Conservation (phyloP, 2,329 filamentous ascomycete species). For the Meredithiella fracta region DNA sequence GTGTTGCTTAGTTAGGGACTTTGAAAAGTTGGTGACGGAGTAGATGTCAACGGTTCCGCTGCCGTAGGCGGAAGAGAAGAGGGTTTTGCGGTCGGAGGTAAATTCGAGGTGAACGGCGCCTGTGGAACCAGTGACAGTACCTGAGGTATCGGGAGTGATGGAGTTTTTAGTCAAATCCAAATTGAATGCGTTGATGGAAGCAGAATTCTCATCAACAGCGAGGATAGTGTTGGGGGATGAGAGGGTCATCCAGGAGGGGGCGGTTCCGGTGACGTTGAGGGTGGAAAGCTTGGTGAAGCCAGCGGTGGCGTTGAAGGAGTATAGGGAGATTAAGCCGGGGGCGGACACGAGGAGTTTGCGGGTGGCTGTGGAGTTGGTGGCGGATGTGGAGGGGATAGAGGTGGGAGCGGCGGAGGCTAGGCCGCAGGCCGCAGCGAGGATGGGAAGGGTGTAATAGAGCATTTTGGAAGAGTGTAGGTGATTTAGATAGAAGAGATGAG, state of each 20-base stretch:
- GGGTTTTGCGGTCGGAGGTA: not conserved
- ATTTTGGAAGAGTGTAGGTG: slow-evolving; percentile 1
- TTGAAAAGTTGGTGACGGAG: slow-evolving; percentile 19
- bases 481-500: slow-evolving; percentile 5
- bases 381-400: slow-evolving; percentile 21
- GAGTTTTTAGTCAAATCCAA: slow-evolving; percentile 21
- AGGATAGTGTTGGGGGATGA: slow-evolving; percentile 27
- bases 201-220: slow-evolving; percentile 31
- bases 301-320: slow-evolving; percentile 19
- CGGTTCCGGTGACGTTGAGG: slow-evolving; percentile 19
- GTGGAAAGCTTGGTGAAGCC: slow-evolving; percentile 25
- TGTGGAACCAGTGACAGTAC: slow-evolving; percentile 19
- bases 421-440: not conserved
- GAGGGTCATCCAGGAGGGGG: slow-evolving; percentile 31
- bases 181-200: slow-evolving; percentile 25
- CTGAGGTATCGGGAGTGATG: slow-evolving; percentile 24
- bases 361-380: slow-evolving; percentile 1
- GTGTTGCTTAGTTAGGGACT: slow-evolving; percentile 15
- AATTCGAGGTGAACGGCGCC: slow-evolving; percentile 21
- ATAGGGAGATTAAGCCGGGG: slow-evolving; percentile 26
- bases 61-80: slow-evolving; percentile 10
- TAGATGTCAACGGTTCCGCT: slow-evolving; percentile 20
- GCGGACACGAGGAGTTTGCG: slow-evolving; percentile 27
- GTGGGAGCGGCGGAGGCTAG: slow-evolving; percentile 23
- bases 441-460: not conserved